Percentiles rank a stretch among this genome's conserved stretches.
Conservation (phyloP, 2,329 filamentous ascomycete genomes). For the Neofusicoccum cordaticola region DNA sequence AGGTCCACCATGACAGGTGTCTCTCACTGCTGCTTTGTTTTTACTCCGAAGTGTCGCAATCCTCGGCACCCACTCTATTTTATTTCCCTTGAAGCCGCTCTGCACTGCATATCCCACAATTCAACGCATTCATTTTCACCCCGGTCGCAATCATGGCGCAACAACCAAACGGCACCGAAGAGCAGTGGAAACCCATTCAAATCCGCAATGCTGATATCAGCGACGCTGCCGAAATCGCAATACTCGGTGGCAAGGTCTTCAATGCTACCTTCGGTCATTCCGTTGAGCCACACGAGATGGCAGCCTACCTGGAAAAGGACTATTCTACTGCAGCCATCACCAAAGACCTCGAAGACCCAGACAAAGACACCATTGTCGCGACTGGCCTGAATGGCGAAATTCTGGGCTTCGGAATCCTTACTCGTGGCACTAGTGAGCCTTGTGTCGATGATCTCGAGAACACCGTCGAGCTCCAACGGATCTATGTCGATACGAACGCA, state of each 20-base stretch:
- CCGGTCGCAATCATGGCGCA: too few relatives aligned
- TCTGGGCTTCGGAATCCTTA: slow-evolving; percentile 44
- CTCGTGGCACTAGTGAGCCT: slow-evolving; percentile 37
- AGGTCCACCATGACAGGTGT: too few relatives aligned
- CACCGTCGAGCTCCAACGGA: slow-evolving; percentile 42
- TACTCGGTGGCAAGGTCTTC: slow-evolving; percentile 33
- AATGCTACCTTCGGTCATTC: slow-evolving; percentile 44
- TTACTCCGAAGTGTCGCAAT: too few relatives aligned
- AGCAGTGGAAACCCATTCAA: too few relatives aligned
- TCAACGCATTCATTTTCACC: too few relatives aligned
- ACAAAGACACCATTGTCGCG: slow-evolving; percentile 29
- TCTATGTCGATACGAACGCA: slow-evolving; percentile 39
- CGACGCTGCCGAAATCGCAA: slow-evolving; percentile 31
- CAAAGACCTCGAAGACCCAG: slow-evolving; percentile 25
- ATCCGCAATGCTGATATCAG: slow-evolving; percentile 27
- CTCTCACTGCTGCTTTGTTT: too few relatives aligned
- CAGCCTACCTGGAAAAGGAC: slow-evolving; percentile 37
- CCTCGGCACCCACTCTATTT: too few relatives aligned
- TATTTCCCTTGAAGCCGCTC: too few relatives aligned
- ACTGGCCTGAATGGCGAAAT: slow-evolving; percentile 21
- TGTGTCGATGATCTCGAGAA: slow-evolving; percentile 33
- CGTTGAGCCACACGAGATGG: slow-evolving; percentile 37
- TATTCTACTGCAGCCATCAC: slow-evolving; percentile 32
- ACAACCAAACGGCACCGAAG: too few relatives aligned
- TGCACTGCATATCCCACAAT: too few relatives aligned